phyloP scores from a whole-genome alignment of 1,284 basidiomycete species.

The Melampsora larici-populina region DNA sequence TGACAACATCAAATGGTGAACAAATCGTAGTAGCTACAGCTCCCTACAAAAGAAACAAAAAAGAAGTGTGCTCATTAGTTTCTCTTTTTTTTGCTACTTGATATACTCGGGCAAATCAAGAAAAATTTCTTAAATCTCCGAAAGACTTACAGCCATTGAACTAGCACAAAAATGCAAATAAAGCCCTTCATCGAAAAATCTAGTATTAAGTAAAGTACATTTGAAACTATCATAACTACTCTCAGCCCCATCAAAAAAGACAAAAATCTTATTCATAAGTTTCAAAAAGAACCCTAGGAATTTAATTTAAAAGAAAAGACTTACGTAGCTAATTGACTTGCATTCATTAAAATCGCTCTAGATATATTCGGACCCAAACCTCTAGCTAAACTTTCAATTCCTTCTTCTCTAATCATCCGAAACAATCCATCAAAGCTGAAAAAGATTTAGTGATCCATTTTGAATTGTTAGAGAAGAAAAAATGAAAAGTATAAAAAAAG shows the following conservation, averaged over 20 bases:
- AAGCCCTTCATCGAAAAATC: slow-evolving; percentile 74
- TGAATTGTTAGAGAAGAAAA: no score
- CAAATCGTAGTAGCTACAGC: slow-evolving; percentile 62
- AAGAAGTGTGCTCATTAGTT: slow-evolving; percentile 66
- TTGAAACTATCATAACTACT: slow-evolving; percentile 86
- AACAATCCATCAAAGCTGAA: slow-evolving; percentile 47
- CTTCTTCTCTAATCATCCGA: slow-evolving; percentile 81
- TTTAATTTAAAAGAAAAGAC: slow-evolving; percentile 50
- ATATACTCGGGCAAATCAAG: background rate
- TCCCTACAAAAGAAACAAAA: slow-evolving; percentile 24
- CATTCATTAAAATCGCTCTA: slow-evolving; percentile 83
- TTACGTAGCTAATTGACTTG: slow-evolving; percentile 80
- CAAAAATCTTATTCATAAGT: background rate
- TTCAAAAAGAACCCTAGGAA: background rate
- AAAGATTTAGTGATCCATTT: no score
- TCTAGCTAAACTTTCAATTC: slow-evolving; percentile 67
- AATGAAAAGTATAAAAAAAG: background rate
- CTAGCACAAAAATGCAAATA: slow-evolving; percentile 76
- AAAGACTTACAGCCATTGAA: slow-evolving; percentile 69
- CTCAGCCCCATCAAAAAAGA: background rate
- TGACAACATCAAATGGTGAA: slow-evolving; percentile 85
- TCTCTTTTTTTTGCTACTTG: slow-evolving; percentile 55
- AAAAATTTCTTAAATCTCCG: slow-evolving; percentile 8
- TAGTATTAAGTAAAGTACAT: slow-evolving; percentile 66
- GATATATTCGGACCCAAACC: slow-evolving; percentile 83